Conservation (phyloP, 148 eudicot genomes). For the Cornus kousa region DNA sequence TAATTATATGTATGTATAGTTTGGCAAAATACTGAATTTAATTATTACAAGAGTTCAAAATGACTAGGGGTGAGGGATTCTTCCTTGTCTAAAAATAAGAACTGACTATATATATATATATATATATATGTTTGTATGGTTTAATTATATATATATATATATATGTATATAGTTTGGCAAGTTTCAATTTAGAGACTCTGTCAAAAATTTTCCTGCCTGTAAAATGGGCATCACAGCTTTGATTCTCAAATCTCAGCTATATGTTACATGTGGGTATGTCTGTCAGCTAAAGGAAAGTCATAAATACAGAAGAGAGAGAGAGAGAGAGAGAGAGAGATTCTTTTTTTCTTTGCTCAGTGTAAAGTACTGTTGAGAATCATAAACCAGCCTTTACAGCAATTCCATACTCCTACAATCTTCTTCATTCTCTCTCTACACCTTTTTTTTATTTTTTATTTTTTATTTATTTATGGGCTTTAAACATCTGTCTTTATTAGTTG, state of each 20-base stretch:
- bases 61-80: too few relatives aligned
- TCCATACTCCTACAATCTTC: neutral
- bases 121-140: too few relatives aligned
- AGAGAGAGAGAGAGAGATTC: conserved; percentile 2
- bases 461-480: neutral
- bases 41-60: too few relatives aligned
- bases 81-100: too few relatives aligned
- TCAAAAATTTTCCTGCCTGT: neutral
- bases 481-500: neutral
- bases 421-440: neutral
- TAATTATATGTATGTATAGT: too few relatives aligned
- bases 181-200: neutral
- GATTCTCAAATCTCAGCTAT: neutral
- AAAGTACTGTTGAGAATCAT: conserved; percentile 17
- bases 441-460: neutral
- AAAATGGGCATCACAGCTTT: neutral
- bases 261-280: conserved; percentile 15
- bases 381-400: conserved; percentile 31
- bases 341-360: conserved; percentile 9
- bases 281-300: conserved; percentile 8
- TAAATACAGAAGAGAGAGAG: neutral
- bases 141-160: too few relatives aligned
- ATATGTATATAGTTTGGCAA: neutral
- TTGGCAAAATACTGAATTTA: too few relatives aligned
- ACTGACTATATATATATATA: too few relatives aligned